phyloP scores from a whole-genome alignment of 176 grass and related monocot genomes.

The Phoenix dactylifera region DNA sequence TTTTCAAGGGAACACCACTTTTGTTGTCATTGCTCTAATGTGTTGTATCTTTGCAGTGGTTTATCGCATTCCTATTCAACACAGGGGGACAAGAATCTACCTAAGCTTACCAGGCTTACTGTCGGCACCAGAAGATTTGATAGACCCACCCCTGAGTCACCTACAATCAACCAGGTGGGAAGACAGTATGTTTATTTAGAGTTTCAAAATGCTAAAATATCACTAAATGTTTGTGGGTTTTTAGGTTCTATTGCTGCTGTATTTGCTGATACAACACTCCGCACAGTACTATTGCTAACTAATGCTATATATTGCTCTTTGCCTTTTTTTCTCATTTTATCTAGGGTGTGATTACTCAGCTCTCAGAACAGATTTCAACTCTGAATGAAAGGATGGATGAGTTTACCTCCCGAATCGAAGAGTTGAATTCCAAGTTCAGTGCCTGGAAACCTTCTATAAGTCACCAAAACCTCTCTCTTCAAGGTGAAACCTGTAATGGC shows the following conservation, averaged over 20 bases:
- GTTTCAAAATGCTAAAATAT: slow-evolving; percentile 5
- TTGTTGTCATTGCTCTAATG: too few species aligned
- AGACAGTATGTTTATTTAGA: background rate
- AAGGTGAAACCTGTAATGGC: slow-evolving; percentile 65
- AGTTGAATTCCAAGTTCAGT: slow-evolving; percentile 63
- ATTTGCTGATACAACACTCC: too few species aligned
- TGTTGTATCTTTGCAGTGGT: slow-evolving; percentile 31
- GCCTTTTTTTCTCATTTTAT: slow-evolving; percentile 9
- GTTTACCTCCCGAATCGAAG: slow-evolving; percentile 83
- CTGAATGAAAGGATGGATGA: slow-evolving; percentile 95
- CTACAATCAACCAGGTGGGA: slow-evolving; percentile 55
- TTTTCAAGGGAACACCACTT: too few species aligned
- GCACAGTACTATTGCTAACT: too few species aligned
- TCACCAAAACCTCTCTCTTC: slow-evolving; percentile 59
- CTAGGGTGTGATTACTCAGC: slow-evolving; percentile 66
- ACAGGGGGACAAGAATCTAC: slow-evolving; percentile 74
- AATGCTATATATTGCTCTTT: background rate
- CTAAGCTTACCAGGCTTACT: slow-evolving; percentile 72
- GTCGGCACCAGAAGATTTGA: slow-evolving; percentile 70
- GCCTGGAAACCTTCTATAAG: slow-evolving; percentile 50
- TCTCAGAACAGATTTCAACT: slow-evolving; percentile 84
- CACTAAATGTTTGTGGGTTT: too few species aligned
- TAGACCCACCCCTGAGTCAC: slow-evolving; percentile 36
- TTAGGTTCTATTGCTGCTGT: too few species aligned
- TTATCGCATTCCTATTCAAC: slow-evolving; percentile 83